phyloP scores from a whole-genome alignment of 352 stramenopile species.

The Phytophthora sojae region DNA sequence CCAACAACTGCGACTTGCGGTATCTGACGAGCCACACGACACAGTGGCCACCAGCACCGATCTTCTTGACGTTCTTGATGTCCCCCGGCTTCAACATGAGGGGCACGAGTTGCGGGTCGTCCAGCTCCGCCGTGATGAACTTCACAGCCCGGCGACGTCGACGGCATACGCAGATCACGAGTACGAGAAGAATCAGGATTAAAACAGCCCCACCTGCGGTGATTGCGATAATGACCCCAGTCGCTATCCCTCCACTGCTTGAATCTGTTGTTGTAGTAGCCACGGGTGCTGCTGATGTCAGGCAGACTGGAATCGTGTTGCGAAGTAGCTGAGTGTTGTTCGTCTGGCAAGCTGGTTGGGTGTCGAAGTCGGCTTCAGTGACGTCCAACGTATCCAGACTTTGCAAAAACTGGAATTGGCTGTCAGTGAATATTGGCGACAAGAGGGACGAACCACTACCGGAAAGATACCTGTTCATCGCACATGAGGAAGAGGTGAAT shows the following conservation, averaged over 20 bases:
- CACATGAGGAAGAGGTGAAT: not conserved
- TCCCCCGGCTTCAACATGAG: conserved; percentile 52
- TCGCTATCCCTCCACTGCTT: not conserved
- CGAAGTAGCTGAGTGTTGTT: conserved; percentile 38
- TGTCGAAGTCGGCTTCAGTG: conserved; percentile 26
- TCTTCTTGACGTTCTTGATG: conserved; percentile 49
- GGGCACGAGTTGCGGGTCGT: conserved; percentile 43
- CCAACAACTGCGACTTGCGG: conserved; percentile 41
- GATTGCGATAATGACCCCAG: conserved; percentile 21
- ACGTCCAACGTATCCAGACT: conserved; percentile 44
- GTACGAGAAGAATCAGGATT: conserved; percentile 9
- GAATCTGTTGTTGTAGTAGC: conserved; percentile 7
- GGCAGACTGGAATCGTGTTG: conserved; percentile 39
- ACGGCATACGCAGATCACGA: conserved; percentile 22
- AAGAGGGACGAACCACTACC: conserved; percentile 12
- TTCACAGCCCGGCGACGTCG: conserved; percentile 31
- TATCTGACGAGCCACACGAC: conserved; percentile 56
- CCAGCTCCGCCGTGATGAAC: conserved; percentile 39
- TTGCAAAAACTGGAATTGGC: conserved; percentile 52
- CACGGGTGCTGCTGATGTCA: conserved; percentile 17
- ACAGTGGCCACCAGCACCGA: conserved; percentile 35
- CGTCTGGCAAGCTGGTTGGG: conserved; percentile 37
- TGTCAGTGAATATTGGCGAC: conserved; percentile 38
- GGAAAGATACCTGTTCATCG: conserved; percentile 16
- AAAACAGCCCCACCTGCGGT: conserved; percentile 12